Conservation (phyloP, 768 basidiomycete genomes). For the Nidula microcarpa region DNA sequence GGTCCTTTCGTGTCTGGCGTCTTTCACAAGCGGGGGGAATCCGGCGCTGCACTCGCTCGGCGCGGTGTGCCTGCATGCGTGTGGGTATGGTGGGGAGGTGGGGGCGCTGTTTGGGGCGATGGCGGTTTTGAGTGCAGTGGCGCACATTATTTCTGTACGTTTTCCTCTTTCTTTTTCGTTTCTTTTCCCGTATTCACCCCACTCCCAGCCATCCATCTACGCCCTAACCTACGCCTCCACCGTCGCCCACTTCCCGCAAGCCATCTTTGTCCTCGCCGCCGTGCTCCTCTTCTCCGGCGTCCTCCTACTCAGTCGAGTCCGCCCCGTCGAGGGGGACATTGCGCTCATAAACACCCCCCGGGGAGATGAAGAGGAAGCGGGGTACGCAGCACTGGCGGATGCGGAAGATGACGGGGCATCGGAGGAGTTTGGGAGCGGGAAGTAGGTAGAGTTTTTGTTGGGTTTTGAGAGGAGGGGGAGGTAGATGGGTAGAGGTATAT, state of each 20-base stretch:
- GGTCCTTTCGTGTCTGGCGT: conserved; percentile 56
- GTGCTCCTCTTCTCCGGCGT: conserved; percentile 51
- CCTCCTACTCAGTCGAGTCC: conserved; percentile 35
- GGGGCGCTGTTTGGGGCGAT: conserved; percentile 73
- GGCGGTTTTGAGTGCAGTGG: conserved; percentile 62
- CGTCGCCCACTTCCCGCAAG: conserved; percentile 61
- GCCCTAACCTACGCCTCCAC: conserved; percentile 63
- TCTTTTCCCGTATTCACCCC: neutral
- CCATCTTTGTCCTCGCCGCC: conserved; percentile 62
- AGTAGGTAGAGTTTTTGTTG: neutral
- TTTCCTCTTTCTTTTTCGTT: neutral
- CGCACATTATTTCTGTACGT: conserved; percentile 58
- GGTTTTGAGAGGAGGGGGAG: neutral
- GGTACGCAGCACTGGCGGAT: neutral
- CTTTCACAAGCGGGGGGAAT: conserved; percentile 64
- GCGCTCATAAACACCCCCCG: conserved; percentile 1
- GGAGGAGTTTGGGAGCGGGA: neutral
- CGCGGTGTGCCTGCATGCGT: conserved; percentile 63
- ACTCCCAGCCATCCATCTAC: conserved; percentile 60
- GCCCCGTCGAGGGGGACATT: conserved; percentile 20
- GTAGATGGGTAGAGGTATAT: neutral
- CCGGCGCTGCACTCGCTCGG: conserved; percentile 70
- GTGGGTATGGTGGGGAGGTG: conserved; percentile 38
- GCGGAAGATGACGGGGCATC: neutral
- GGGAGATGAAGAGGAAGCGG: conserved; percentile 1